Evolutionary conservation across 73 alveolate species (phyloP).

Genomic region (Breviolum minutum): DNA sequence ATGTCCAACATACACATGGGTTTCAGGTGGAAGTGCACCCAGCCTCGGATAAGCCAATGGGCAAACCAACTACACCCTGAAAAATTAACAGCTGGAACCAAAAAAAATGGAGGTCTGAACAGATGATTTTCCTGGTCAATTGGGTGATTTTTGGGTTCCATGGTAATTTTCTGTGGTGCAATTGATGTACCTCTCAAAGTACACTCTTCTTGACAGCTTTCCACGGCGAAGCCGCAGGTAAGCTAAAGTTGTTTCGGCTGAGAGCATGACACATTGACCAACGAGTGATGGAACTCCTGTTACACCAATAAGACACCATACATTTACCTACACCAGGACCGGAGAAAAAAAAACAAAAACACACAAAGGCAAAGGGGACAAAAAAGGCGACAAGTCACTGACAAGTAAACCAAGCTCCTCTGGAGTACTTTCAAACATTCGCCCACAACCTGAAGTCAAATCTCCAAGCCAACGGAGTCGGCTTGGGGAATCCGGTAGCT

Average conservation of each 20-base stretch:
- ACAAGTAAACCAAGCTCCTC: conserved; percentile 5
- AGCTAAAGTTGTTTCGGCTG: background rate
- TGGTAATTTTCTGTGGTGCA: background rate
- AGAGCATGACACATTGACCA: conserved; percentile 53
- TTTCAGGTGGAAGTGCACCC: conserved; percentile 67
- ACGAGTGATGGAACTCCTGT: conserved; percentile 82
- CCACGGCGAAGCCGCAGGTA: too few species aligned
- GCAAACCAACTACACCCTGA: too few species aligned
- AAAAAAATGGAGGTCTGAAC: too few species aligned
- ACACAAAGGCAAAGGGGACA: background rate
- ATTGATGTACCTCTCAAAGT: too few species aligned
- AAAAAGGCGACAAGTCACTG: background rate
- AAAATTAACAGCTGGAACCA: too few species aligned
- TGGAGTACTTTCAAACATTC: conserved; percentile 87
- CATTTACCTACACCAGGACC: background rate
- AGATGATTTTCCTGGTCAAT: too few species aligned
- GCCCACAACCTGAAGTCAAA: conserved; percentile 72
- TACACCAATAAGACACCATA: background rate
- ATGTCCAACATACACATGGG: conserved; percentile 71
- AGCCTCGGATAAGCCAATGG: background rate
- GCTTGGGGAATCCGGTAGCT: background rate
- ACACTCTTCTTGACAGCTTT: too few species aligned
- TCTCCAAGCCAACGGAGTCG: background rate
- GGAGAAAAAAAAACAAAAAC: background rate
- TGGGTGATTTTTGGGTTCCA: too few species aligned